These are phyloP conservation scores for Colletotrichum liaoningense DNA, from an alignment of 2,329 filamentous ascomycete genomes.

Conservation along the genomic window DNA sequence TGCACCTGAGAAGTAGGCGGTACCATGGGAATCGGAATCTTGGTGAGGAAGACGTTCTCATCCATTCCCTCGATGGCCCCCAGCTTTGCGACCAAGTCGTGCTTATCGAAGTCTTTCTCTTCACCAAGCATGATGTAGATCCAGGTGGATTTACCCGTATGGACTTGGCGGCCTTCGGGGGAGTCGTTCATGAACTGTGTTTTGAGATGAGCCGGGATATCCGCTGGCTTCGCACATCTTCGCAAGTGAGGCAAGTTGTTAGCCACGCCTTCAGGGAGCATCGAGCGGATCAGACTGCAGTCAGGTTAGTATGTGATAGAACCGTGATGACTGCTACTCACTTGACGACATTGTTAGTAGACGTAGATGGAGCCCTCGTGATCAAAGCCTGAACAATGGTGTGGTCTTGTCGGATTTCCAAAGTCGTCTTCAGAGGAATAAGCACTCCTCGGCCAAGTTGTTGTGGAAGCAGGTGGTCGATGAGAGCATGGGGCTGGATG, in stretches of 20 bases:
- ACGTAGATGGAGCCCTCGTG: constrained; percentile 77
- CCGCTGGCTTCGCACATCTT: constrained; percentile 78
- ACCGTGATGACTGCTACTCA: constrained; percentile 54
- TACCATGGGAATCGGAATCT: constrained; percentile 76
- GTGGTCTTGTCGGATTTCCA: constrained; percentile 71
- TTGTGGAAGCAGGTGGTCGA: constrained; percentile 48
- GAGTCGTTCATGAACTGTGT: constrained; percentile 70
- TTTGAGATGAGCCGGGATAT: constrained; percentile 75
- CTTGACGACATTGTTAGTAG: constrained; percentile 79
- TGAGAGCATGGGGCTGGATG: constrained; percentile 42
- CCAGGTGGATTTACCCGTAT: constrained; percentile 70
- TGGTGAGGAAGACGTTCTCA: constrained; percentile 66
- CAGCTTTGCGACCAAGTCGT: constrained; percentile 62
- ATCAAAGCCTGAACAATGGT: constrained; percentile 73
- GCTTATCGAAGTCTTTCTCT: constrained; percentile 61
- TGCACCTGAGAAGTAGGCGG: constrained; percentile 82
- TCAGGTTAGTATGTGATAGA: constrained; percentile 42
- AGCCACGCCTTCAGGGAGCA: constrained; percentile 70
- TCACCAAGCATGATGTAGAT: constrained; percentile 69
- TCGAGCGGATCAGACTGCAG: constrained; percentile 54
- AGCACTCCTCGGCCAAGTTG: constrained; percentile 61
- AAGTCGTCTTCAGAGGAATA: constrained; percentile 72
- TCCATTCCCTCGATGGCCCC: constrained; percentile 62
- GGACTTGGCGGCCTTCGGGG: constrained; percentile 64
- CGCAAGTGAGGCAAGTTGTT: constrained; percentile 78